These are phyloP conservation scores for Chrysoporthe austroafricana DNA, from an alignment of 2,329 filamentous ascomycete species.

Conservation along the genomic window DNA sequence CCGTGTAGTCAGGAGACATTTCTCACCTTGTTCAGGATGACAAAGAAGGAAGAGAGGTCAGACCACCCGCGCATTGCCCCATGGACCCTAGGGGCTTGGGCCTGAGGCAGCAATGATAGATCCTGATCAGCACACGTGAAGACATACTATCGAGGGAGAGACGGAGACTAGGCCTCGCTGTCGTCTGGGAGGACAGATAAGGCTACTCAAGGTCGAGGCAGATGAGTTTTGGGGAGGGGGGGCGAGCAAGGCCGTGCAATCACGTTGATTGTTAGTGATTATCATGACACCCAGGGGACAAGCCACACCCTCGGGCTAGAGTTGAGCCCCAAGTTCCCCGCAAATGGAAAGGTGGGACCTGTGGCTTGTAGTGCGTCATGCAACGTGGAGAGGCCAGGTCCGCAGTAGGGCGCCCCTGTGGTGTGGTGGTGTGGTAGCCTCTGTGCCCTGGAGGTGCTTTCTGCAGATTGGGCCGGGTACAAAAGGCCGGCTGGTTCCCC, in stretches of 20 bases:
- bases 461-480: constrained; percentile 1
- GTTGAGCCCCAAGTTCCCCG: constrained; percentile 9
- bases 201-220: no score
- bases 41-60: constrained; percentile 1
- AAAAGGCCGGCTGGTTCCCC: constrained; percentile 12
- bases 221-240: no score
- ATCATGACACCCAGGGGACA: neutral
- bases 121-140: neutral
- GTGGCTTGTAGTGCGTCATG: neutral
- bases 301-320: neutral
- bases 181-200: no score
- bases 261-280: neutral
- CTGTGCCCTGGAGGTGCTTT: neutral
- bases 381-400: neutral
- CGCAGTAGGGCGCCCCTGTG: neutral
- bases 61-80: neutral
- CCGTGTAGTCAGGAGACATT: neutral
- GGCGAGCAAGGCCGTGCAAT: no score
- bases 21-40: neutral
- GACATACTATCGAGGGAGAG: no score
- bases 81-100: neutral
- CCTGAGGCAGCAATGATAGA: neutral
- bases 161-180: no score
- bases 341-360: neutral
- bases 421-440: neutral